Evolutionary conservation across 257 asterid species (phyloP), one percentile per base, ranked within the genome.

Genomic region (Primulina tabacum): DNA sequence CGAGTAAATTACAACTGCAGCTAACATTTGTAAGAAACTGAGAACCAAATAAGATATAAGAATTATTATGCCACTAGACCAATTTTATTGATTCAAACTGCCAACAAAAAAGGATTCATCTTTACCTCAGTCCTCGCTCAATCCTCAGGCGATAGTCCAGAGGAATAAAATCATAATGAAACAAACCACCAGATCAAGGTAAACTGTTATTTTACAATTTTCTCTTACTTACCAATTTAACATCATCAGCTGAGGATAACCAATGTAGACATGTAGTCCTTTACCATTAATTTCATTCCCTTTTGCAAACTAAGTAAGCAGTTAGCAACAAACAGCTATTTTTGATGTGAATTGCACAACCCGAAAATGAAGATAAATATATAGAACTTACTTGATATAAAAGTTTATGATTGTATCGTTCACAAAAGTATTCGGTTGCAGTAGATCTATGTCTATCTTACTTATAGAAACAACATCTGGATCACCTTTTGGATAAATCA

Each of bases 391-490:
- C 97, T 82, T 88, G 73, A 94, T 87, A 72, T 94, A 94, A 58
- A 94, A 94, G 85, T 91, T 97, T 72, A 94, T 90, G 67, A 94
- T 79, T 57, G 97, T 91, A 78, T 91, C 99, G 68, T 90, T 94
- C 79, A 94, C 85, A 79, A 90, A 94, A 50, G 96, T 87, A 68
- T 89, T 95, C 24, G 99, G 99, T 74, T 82, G 88, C 65, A 94
- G 80, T 65, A 89, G 87, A 83, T 89, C 96, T 16, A 86, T 87
- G 57, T 93, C 99, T 74, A 96, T 88, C 80, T 85, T 86, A 84
- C 96, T 88, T 56, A 94, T 72, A 64, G 95, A 85, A 76, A 94
- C 95, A 74, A 96, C 96, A 79, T 93, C 95, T 68, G 92, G 82
- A 80, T 93, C 97, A 67, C 97, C 94, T 82, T 87, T 77, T 60